Base-by-base conservation (phyloP, 495 filamentous ascomycete genomes). In the Aspergillus campestris region DNA sequence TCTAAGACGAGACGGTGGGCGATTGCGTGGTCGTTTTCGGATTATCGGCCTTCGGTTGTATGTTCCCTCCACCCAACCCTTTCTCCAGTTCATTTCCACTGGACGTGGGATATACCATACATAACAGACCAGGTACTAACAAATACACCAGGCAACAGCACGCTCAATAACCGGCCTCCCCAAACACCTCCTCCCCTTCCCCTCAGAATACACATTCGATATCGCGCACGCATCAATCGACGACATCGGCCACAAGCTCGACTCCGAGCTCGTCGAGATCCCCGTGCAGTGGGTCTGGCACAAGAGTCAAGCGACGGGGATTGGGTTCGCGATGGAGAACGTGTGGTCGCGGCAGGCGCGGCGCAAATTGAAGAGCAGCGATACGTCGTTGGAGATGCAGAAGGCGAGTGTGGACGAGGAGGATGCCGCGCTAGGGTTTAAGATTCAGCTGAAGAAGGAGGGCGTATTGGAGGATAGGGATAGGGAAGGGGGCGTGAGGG, bases 1-100 rank as follows among this genome's bases (percentile, higher is more conserved):
- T 79, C 65, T 31, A 82, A 80, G 56, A 98, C 92, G 13, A 79
- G 81, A 38, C 68, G 92, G 13, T 97, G 92, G 92, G 87, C 78
- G 7, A 63, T 96, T 28, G 92, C 74, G 0, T 98, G 92, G 92
- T 90, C 84, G 42, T 96, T 84, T 67, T 69, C 72, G 3, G 73
- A 78, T 40, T 67, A 74, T 52, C 72, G 91, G 41, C 88, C 91
- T 24, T 65, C 64, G 14, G 70, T 75, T 66, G 79, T 80, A 65
- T 40, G 67, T 52, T 27, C 6, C 11, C 11, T 15, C 27, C 28
- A 30, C 31, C 28, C 24, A 7, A 8, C 11, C 32, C 24, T 5
- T n/a, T n/a, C n/a, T 33, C 34, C 14, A 44, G 27, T 6, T 32
- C 5, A 12, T n/a, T 6, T 27, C 27, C 15, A 42, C n/a, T n/a